These are phyloP conservation scores for Ambrosiella xylebori DNA, from an alignment of 2,329 filamentous ascomycete species.

Conservation along the genomic window DNA sequence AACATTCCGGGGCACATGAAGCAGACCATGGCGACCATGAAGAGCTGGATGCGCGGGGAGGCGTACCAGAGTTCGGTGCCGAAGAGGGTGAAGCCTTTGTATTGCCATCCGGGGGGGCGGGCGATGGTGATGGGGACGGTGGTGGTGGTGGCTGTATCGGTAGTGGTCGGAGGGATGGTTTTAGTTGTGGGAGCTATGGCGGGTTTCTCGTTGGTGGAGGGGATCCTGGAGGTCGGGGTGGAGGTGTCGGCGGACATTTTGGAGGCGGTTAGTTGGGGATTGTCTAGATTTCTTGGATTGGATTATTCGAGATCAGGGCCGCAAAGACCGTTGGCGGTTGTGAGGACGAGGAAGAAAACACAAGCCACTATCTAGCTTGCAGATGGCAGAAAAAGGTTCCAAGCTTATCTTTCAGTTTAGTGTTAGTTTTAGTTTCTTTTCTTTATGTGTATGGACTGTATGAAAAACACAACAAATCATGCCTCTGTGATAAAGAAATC, in stretches of 20 bases:
- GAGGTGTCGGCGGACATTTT: not conserved
- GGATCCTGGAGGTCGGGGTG: not conserved
- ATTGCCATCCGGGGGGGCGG: slow-evolving; percentile 46
- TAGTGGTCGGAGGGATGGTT: not conserved
- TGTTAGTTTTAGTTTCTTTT: no score
- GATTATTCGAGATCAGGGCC: no score
- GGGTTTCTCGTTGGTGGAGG: not conserved
- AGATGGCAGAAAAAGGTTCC: no score
- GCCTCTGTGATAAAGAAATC: no score
- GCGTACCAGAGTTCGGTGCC: slow-evolving; percentile 48
- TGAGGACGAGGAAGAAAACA: no score
- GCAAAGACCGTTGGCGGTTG: no score
- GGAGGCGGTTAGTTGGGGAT: not conserved
- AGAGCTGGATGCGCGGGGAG: slow-evolving; percentile 52
- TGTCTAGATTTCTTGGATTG: no score
- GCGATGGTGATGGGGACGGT: slow-evolving; percentile 7
- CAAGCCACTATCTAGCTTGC: no score
- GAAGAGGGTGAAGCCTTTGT: slow-evolving; percentile 41
- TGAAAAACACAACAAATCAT: no score
- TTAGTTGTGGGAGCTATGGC: not conserved
- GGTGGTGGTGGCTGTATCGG: not conserved
- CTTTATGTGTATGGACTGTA: no score
- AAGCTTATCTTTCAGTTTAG: no score
- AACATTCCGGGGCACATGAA: slow-evolving; percentile 58
- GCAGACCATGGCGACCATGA: slow-evolving; percentile 41